Evolutionary conservation across 2,329 filamentous ascomycete genomes (phyloP), one percentile per base, ranked within the genome.

Genomic region (Trichoderma oligosporum): DNA sequence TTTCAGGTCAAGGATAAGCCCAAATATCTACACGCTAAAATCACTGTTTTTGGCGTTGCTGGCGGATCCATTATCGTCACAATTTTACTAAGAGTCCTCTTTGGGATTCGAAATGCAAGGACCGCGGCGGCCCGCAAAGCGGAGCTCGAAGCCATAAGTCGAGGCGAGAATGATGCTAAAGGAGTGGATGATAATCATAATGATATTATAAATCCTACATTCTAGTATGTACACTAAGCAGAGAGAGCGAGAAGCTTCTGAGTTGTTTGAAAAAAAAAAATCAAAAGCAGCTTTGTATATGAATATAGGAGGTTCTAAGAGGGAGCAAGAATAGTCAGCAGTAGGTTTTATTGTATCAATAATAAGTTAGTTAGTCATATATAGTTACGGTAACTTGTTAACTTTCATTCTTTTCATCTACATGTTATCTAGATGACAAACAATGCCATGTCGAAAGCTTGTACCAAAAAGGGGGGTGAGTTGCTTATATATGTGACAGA

Each of bases 21-120:
- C 0, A 66, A 71, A 2, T 83, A 83, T 49, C 66, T 72, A 36
- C 82, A 79, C 0, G 81, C 79, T 7, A 80, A 77, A 56, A 67
- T 80, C 7, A 77, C 78, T 14, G 64, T 83, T 3, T 73, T 72
- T 18, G 80, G 77, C 61, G 68, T 76, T 6, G 72, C 69, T 16
- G 68, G 67, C 7, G 76, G 78, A 60, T 65, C 61, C 49, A 59
- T 59, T 44, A 9, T 58, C 4, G 57, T 60, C 5, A 77, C n/a
- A 65, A 66, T 14, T 60, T 75, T 14, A 70, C 71, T n/a, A 47
- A 73, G 42, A 52, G 48, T 14, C 45, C 76, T 61, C 22, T 57
- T 69, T 20, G 59, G 76, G 36, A 59, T 78, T 49, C 64, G 70
- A 6, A 62, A 65, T 45, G 65, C 74, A 5, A 76, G 76, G 51